phyloP scores from a whole-genome alignment of 805 yeast species.

The Crinitomyces ghanaensis region DNA sequence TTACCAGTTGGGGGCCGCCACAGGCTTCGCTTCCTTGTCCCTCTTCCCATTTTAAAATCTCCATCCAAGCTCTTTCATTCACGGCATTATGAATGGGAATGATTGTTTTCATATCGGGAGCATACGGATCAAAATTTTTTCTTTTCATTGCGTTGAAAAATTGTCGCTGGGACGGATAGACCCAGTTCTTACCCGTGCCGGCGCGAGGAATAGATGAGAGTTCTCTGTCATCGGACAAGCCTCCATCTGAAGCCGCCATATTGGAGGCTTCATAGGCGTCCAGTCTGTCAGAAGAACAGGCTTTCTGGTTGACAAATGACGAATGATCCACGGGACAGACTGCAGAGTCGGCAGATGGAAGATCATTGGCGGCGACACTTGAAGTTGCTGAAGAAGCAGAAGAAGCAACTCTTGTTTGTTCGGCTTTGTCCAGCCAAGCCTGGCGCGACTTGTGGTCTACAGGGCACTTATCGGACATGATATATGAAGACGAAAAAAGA shows the following conservation, averaged over 20 bases:
- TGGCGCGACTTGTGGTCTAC: slow-evolving; percentile 35
- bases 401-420: slow-evolving; percentile 10
- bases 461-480: slow-evolving; percentile 31
- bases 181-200: slow-evolving; percentile 60
- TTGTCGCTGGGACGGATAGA: slow-evolving; percentile 92
- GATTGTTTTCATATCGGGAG: slow-evolving; percentile 74
- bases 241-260: slow-evolving; percentile 4
- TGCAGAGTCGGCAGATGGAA: background rate
- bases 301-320: slow-evolving; percentile 38
- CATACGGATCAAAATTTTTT: slow-evolving; percentile 76
- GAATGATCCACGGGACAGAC: slow-evolving; percentile 61
- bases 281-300: slow-evolving; percentile 16
- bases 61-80: slow-evolving; percentile 86
- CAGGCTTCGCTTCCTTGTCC: slow-evolving; percentile 32
- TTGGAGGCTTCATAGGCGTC: slow-evolving; percentile 4
- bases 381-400: background rate
- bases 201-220: slow-evolving; percentile 78
- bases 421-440: slow-evolving; percentile 17
- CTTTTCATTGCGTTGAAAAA: slow-evolving; percentile 90
- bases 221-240: slow-evolving; percentile 63
- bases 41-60: slow-evolving; percentile 72
- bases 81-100: slow-evolving; percentile 93
- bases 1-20: slow-evolving; percentile 76
- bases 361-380: background rate
- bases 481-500: background rate